Evolutionary conservation across 306 rosid genomes (phyloP), one percentile per base, ranked within the genome.

Genomic region (Purshia tridentata): DNA sequence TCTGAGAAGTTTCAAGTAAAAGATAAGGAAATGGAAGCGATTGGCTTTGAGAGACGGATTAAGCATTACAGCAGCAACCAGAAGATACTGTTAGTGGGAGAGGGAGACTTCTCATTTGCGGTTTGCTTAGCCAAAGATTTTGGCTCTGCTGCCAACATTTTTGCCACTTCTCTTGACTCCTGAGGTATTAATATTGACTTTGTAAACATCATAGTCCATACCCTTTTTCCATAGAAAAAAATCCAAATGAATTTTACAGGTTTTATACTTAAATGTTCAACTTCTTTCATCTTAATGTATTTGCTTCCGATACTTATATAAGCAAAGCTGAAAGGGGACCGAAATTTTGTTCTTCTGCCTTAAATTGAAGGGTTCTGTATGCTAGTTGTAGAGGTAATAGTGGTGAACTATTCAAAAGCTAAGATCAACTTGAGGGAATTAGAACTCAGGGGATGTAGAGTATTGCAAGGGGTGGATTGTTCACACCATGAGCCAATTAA

Each of bases 101-200:
- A 68, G 46, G 29, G 72, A 1, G 59, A 68, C 18, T 68, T 50
- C 8, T 50, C 72, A 8, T 68, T 35, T 37, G 22, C 72, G 8
- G 42, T 6, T 6, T 47, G 72, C 22, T 68, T 68, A 37, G 60
- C 60, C 3, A 22, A 8, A 48, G 20, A 60, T 11, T 68, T 68
- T 51, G 47, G 44, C 46, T 68, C 59, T 15, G 47, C 58, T 29
- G 5, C 19, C 39, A 66, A 45, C 37, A 46, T 66, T 40, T 8
- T 66, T 19, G 51, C 35, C 35, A 29, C 35, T 29, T 29, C 35
- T 29, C 35, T 29, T 29, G 35, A 29, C 35, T 29, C 35, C 35
- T 1, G 35, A 29, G 35, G 35, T 23, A 23, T 23, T 23, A 23
- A 23, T 23, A 23, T 23, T 23, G 35, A 23, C 35, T 23, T 1